Evolutionary conservation across 345 rosid species (phyloP).

Genomic region (Excoecaria cochinchinensis): DNA sequence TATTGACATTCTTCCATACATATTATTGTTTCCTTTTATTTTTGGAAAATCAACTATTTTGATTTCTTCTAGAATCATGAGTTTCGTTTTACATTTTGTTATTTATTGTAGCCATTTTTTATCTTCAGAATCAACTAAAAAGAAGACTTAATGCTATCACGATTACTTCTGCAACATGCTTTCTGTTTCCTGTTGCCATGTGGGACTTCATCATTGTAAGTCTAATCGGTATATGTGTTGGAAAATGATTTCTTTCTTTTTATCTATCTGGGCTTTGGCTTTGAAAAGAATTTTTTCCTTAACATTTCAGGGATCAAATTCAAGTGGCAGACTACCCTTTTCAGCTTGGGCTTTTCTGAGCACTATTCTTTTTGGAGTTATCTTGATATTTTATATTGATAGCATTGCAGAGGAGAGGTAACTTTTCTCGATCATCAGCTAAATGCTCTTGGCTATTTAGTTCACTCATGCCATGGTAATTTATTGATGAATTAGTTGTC

Average conservation of each 20-base stretch:
- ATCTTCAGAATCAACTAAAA: conserved; percentile 74
- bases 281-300: conserved; percentile 22
- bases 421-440: conserved; percentile 11
- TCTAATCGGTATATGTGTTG: conserved; percentile 2
- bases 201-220: conserved; percentile 94
- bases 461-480: not conserved
- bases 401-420: conserved; percentile 96
- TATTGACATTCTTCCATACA: conserved; percentile 24
- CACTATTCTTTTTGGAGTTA: conserved; percentile 71
- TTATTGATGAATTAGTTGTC: not conserved
- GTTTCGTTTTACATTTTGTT: not conserved
- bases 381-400: conserved; percentile 85
- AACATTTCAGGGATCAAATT: conserved; percentile 67
- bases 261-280: conserved; percentile 10
- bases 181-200: conserved; percentile 95
- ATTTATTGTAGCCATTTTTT: conserved; percentile 4
- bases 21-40: conserved; percentile 8
- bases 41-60: not conserved
- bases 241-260: conserved; percentile 7
- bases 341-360: conserved; percentile 88
- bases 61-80: not conserved
- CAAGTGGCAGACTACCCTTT: conserved; percentile 65
- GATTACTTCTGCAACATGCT: conserved; percentile 82
- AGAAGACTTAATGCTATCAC: conserved; percentile 89
- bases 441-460: conserved; percentile 5